A percentile compares a stretch with the other conserved stretches of the same genome.
Conservation (phyloP, 345 rosid species). For the Schrenkiella parvula region DNA sequence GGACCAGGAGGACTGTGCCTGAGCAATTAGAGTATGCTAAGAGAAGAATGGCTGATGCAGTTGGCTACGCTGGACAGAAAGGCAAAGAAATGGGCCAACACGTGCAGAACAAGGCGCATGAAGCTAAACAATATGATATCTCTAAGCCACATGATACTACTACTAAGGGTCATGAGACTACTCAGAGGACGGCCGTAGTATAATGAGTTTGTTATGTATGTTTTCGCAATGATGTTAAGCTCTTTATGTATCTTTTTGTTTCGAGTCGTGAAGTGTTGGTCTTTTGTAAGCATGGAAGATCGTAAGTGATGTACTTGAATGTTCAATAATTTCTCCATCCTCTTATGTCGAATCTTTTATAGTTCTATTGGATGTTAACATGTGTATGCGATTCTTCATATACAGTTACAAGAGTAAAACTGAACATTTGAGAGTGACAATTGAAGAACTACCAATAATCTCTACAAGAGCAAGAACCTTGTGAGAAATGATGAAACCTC, state of each 20-base stretch:
- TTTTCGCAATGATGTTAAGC: neutral
- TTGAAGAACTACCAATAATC: slow-evolving; percentile 53
- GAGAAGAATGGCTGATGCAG: slow-evolving; percentile 41
- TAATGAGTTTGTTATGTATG: neutral
- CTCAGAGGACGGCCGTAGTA: neutral
- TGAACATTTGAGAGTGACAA: neutral
- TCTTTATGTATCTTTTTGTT: neutral
- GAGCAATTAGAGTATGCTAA: slow-evolving; percentile 42
- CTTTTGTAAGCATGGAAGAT: slow-evolving; percentile 10
- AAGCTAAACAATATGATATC: slow-evolving; percentile 27
- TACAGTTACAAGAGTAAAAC: neutral
- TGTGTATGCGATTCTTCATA: neutral
- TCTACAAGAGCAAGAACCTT: slow-evolving; percentile 61
- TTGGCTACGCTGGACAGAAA: slow-evolving; percentile 42
- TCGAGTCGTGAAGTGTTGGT: neutral
- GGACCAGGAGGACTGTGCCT: slow-evolving; percentile 27
- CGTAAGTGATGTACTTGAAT: neutral
- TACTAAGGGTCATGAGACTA: slow-evolving; percentile 23
- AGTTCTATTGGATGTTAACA: neutral
- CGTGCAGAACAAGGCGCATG: slow-evolving; percentile 40
- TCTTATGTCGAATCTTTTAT: neutral
- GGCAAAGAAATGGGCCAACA: slow-evolving; percentile 51
- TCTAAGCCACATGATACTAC: slow-evolving; percentile 19
- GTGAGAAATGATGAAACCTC: slow-evolving; percentile 72
- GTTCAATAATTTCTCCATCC: neutral